A percentile compares a stretch with the other conserved stretches of the same genome.
phyloP scores from a whole-genome alignment of 2,329 filamentous ascomycete genomes.

The Thelonectria discophora region DNA sequence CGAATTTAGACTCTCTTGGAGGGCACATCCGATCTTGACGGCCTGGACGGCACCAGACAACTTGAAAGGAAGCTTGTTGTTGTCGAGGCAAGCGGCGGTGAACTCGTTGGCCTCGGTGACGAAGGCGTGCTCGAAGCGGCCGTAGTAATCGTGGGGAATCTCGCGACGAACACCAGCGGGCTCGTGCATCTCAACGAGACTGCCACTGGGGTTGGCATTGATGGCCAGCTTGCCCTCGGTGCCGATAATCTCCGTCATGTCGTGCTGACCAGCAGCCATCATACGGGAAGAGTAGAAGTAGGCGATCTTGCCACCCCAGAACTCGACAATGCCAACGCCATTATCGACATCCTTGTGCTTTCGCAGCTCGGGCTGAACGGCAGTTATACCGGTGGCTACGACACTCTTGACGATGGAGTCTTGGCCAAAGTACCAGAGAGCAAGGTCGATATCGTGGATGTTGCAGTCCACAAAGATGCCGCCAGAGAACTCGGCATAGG shows the following conservation, averaged over 20 bases:
- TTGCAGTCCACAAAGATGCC: conserved; percentile 77
- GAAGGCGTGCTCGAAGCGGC: conserved; percentile 70
- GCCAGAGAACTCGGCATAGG: conserved; percentile 70
- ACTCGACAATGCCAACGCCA: conserved; percentile 68
- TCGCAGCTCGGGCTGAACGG: conserved; percentile 45
- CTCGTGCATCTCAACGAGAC: conserved; percentile 65
- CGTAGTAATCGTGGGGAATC: conserved; percentile 70
- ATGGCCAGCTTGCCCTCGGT: conserved; percentile 70
- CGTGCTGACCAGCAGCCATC: conserved; percentile 75
- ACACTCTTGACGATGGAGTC: conserved; percentile 46
- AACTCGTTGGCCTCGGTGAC: conserved; percentile 72
- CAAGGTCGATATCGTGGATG: conserved; percentile 70
- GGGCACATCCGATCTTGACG: conserved; percentile 67
- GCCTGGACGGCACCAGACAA: conserved; percentile 66
- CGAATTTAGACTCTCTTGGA: conserved; percentile 66
- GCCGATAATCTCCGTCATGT: conserved; percentile 73
- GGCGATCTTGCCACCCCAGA: conserved; percentile 70
- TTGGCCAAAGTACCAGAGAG: conserved; percentile 47
- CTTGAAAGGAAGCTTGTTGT: conserved; percentile 64
- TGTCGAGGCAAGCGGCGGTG: conserved; percentile 66
- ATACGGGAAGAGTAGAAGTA: conserved; percentile 73
- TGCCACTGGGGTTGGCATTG: conserved; percentile 65
- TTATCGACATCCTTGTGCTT: conserved; percentile 48
- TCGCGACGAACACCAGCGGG: conserved; percentile 61
- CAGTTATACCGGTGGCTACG: conserved; percentile 44